Percentiles rank a stretch among this genome's conserved stretches.
phyloP scores from a whole-genome alignment of 2,329 filamentous ascomycete species.

The Mycosphaerelloides madeirae region DNA sequence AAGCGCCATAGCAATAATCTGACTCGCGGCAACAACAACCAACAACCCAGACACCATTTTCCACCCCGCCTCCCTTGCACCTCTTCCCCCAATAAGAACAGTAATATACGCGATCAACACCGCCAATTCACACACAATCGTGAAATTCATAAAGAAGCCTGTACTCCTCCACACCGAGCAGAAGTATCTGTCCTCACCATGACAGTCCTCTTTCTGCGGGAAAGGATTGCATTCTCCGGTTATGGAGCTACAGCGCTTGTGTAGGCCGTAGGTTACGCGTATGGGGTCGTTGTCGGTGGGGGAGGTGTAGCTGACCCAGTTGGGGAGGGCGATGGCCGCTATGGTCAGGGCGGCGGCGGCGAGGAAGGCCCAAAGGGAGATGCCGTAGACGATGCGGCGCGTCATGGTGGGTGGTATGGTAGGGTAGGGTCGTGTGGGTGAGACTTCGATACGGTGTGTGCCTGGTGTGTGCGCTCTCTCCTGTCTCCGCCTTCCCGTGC shows the following conservation, averaged over 20 bases:
- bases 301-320: conserved; percentile 59
- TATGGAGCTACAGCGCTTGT: conserved; percentile 71
- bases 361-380: conserved; percentile 45
- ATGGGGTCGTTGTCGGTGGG: conserved; percentile 43
- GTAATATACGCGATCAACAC: conserved; percentile 74
- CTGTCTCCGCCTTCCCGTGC: too few species aligned
- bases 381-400: conserved; percentile 45
- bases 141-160: conserved; percentile 81
- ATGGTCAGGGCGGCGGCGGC: conserved; percentile 66
- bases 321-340: conserved; percentile 61
- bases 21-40: conserved; percentile 59
- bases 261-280: conserved; percentile 69
- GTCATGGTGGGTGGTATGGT: conserved; percentile 37
- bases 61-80: conserved; percentile 78
- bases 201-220: conserved; percentile 64
- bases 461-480: neutral
- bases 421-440: neutral
- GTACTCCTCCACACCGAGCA: conserved; percentile 88
- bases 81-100: conserved; percentile 72
- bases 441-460: neutral
- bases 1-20: conserved; percentile 73
- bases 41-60: conserved; percentile 66
- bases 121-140: conserved; percentile 75
- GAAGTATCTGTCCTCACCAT: conserved; percentile 65
- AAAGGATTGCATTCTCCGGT: conserved; percentile 61